Evolutionary conservation across 495 filamentous ascomycete genomes (phyloP), one percentile per base, ranked within the genome.

Genomic region (Niebla homalea): DNA sequence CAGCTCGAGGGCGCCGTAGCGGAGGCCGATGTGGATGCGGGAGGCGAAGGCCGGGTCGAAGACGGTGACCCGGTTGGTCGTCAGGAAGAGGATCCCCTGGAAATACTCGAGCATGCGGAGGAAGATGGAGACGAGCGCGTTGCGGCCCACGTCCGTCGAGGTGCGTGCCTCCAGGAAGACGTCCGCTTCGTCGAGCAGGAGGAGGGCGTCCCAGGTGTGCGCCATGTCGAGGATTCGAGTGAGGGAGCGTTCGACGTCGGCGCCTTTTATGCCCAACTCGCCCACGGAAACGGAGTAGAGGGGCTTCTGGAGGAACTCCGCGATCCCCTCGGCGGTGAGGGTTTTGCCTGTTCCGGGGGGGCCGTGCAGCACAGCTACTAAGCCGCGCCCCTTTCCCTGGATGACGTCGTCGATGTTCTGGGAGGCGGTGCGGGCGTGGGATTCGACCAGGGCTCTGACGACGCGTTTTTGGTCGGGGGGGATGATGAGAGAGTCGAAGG

Each of bases 311-410:
- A 93, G 77, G 4, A 88, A 74, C 60, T 92, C 88, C 3, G 83
- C 82, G 53, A 95, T 92, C 15, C 84, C 82, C 29, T 94, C 88
- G 4, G 86, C 89, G 0, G 88, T 94, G 3, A 95, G 72, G 0
- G 88, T 94, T 70, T 94, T 94, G 42, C 88, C 88, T 1, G 85
- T 89, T 21, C 87, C 87, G 0, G 87, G 85, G 14, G 87, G 86
- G 0, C 88, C 88, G 49, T 89, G 85, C 0, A 90, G 74, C 2
- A 90, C 83, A 41, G 74, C 75, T 15, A 87, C 84, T 5, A 89
- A 75, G 11, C 84, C 85, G 46, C 79, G 77, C 42, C 84, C 85
- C 55, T 87, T 88, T 55, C 85, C 85, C 57, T 79, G 75, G 35
- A 87, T 83, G 22, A 87, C 77, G 54, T 86, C 80, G 56, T 87